A percentile compares a stretch with the other conserved stretches of the same genome.
These are phyloP conservation scores for Euphorbia celastroides DNA, from an alignment of 441 rosid species.

Conservation along the genomic window DNA sequence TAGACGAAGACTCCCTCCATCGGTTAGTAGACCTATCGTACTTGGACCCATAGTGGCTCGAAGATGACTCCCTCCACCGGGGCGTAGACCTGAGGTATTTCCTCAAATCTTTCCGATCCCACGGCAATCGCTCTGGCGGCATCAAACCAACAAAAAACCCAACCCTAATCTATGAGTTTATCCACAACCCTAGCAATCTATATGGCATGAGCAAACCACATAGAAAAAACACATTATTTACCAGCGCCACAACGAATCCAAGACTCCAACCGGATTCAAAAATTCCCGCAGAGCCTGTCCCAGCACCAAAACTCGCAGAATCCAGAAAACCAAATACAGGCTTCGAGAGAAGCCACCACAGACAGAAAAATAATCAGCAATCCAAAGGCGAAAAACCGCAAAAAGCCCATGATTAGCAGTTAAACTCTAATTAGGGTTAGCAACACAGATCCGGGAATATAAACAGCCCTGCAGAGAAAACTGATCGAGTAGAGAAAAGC, in stretches of 20 bases:
- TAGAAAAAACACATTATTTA: not conserved
- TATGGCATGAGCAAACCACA: slow-evolving; percentile 11
- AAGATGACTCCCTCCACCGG: slow-evolving; percentile 77
- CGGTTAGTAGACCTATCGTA: slow-evolving; percentile 63
- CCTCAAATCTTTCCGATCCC: slow-evolving; percentile 93
- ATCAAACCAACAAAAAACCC: slow-evolving; percentile 39
- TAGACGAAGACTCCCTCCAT: slow-evolving; percentile 66
- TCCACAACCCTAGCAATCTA: not conserved
- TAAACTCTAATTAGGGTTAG: slow-evolving; percentile 1
- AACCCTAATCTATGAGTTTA: slow-evolving; percentile 17
- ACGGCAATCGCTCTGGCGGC: slow-evolving; percentile 93
- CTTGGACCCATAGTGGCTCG: slow-evolving; percentile 36
- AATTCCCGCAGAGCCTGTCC: slow-evolving; percentile 3
- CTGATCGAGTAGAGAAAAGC: not conserved
- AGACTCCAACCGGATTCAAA: slow-evolving; percentile 6
- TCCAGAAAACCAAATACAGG: slow-evolving; percentile 2
- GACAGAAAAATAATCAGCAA: not conserved
- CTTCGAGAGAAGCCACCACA: not conserved
- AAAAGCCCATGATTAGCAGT: slow-evolving; percentile 17
- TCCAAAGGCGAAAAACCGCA: not conserved
- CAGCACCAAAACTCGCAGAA: not conserved
- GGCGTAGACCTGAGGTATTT: slow-evolving; percentile 66
- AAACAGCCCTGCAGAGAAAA: not conserved
- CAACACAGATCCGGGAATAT: slow-evolving; percentile 8
- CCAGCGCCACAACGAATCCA: slow-evolving; percentile 5